Percentiles rank a stretch among this genome's conserved stretches.
phyloP scores from a whole-genome alignment of 2,329 filamentous ascomycete genomes.

The Ceratocystis variospora region DNA sequence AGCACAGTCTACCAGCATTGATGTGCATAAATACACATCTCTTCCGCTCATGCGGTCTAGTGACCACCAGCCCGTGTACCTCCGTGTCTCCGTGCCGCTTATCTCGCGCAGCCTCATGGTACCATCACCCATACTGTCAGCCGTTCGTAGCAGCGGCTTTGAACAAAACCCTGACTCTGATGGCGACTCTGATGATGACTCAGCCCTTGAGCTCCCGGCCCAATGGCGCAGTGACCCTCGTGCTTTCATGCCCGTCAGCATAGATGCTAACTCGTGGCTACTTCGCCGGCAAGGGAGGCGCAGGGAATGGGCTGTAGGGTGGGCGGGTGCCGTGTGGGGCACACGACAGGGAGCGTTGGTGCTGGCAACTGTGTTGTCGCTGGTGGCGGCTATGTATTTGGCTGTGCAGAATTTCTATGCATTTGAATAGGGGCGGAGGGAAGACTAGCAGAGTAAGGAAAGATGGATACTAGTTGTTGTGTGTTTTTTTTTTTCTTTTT shows the following conservation, averaged over 20 bases:
- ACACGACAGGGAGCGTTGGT: slow-evolving; percentile 38
- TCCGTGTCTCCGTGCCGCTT: slow-evolving; percentile 55
- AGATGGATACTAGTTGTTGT: not conserved
- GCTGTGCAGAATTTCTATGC: slow-evolving; percentile 10
- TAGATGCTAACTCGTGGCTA: slow-evolving; percentile 43
- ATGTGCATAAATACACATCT: slow-evolving; percentile 55
- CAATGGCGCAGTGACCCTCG: slow-evolving; percentile 30
- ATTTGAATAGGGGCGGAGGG: not conserved
- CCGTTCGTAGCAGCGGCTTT: slow-evolving; percentile 12
- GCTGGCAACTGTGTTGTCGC: slow-evolving; percentile 31
- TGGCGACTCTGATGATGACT: not conserved
- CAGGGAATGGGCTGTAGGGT: slow-evolving; percentile 37
- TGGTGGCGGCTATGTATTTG: slow-evolving; percentile 34
- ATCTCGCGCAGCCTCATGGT: slow-evolving; percentile 30
- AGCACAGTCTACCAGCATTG: slow-evolving; percentile 25
- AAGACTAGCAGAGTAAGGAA: not conserved
- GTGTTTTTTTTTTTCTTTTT: not conserved
- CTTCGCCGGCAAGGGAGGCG: slow-evolving; percentile 34
- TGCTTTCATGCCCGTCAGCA: slow-evolving; percentile 34
- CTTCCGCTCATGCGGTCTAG: slow-evolving; percentile 69
- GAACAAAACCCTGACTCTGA: slow-evolving; percentile 7
- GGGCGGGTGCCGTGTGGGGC: slow-evolving; percentile 42
- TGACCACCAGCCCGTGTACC: slow-evolving; percentile 74
- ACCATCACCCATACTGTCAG: slow-evolving; percentile 24
- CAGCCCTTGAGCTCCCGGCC: slow-evolving; percentile 20